Percentiles rank a stretch among this genome's conserved stretches.
Conservation (phyloP, 148 eudicot species). For the Camellia lanceoleosa region DNA sequence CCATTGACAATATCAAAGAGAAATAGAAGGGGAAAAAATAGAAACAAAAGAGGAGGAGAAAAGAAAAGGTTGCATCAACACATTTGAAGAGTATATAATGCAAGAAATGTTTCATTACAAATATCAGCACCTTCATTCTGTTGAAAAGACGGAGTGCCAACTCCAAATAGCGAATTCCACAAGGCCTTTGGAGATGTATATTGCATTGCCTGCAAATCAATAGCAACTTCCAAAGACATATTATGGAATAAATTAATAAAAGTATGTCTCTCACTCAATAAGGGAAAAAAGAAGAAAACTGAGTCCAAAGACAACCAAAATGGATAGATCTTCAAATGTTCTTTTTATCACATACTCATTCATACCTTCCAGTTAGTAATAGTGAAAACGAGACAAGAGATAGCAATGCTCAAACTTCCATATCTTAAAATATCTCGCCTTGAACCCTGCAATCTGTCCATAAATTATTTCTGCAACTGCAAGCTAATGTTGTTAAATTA, state of each 20-base stretch:
- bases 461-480: slow-evolving; percentile 41
- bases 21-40: background rate
- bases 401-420: slow-evolving; percentile 82
- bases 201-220: slow-evolving; percentile 87
- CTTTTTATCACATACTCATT: slow-evolving; percentile 18
- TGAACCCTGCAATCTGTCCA: slow-evolving; percentile 87
- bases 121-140: slow-evolving; percentile 50
- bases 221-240: slow-evolving; percentile 42
- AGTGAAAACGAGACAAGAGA: slow-evolving; percentile 69
- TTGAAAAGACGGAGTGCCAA: slow-evolving; percentile 47
- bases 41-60: background rate
- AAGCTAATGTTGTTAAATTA: slow-evolving; percentile 16
- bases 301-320: background rate
- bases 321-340: background rate
- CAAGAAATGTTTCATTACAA: background rate
- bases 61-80: background rate
- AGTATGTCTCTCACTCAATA: background rate
- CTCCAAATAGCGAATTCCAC: slow-evolving; percentile 82
- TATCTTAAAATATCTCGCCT: slow-evolving; percentile 81
- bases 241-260: slow-evolving; percentile 26
- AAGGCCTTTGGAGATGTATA: slow-evolving; percentile 96
- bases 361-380: slow-evolving; percentile 80
- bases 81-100: background rate
- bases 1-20: background rate
- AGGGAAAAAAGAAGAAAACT: slow-evolving; percentile 2